Percentiles rank a stretch among this genome's conserved stretches.
Evolutionary conservation across 352 stramenopile genomes (phyloP).

Genomic region (Phytophthora fragariae): DNA sequence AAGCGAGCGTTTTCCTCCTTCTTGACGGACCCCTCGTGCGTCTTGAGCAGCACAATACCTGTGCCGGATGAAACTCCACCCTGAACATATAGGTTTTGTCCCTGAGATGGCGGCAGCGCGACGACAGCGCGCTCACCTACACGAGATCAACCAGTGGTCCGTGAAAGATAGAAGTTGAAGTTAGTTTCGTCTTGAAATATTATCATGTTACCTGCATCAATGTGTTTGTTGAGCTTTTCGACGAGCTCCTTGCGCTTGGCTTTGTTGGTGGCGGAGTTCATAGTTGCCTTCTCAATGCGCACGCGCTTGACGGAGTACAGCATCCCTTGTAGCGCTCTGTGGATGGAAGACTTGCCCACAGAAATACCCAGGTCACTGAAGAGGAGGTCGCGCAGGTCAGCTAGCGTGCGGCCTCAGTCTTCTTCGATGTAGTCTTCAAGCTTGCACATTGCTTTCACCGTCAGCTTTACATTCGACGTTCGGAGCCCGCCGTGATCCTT

Average conservation of each 20-base stretch:
- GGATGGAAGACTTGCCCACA: background rate
- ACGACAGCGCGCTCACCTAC: background rate
- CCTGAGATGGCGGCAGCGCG: background rate
- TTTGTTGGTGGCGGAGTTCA: background rate
- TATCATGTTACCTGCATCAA: background rate
- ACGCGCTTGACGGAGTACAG: background rate
- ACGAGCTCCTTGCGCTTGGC: background rate
- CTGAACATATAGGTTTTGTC: constrained; percentile 5
- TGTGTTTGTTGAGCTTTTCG: background rate
- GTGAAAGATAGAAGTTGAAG: background rate
- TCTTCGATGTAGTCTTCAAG: background rate
- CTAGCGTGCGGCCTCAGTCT: background rate
- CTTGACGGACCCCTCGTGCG: constrained; percentile 1
- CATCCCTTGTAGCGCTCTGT: background rate
- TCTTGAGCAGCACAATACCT: background rate
- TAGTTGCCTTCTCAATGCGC: background rate
- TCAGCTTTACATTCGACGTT: background rate
- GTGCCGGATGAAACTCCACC: background rate
- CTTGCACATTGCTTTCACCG: background rate
- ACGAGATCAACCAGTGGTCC: background rate
- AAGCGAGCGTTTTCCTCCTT: constrained; percentile 8
- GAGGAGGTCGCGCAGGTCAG: background rate
- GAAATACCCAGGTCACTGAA: background rate
- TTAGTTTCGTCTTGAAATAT: background rate
- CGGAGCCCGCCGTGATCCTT: background rate